Conservation (phyloP, 192 early-diverging fungal genomes). For the Cetraspora pellucida region DNA sequence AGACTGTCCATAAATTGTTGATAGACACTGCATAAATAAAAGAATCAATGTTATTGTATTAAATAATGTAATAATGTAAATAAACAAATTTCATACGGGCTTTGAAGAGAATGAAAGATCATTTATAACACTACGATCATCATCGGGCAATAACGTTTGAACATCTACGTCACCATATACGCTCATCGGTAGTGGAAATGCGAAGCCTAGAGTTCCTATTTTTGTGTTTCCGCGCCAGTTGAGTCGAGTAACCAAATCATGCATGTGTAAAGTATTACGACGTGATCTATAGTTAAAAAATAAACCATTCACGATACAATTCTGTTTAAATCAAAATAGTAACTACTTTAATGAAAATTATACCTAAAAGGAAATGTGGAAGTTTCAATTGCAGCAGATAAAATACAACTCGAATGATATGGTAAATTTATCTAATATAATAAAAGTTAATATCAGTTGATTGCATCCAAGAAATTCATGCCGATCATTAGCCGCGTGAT, state of each 20-base stretch:
- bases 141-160: not conserved
- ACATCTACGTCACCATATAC: constrained; percentile 32
- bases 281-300: constrained; percentile 35
- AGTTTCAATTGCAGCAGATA: constrained; percentile 57
- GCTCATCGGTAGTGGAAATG: constrained; percentile 42
- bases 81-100: not conserved
- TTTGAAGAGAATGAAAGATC: too few relatives aligned
- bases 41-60: not conserved
- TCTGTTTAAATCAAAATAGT: not conserved
- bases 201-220: constrained; percentile 41
- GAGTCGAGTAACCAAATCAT: constrained; percentile 40
- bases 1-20: constrained; percentile 24
- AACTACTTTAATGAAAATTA: not conserved
- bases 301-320: not conserved
- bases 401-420: constrained; percentile 60
- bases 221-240: constrained; percentile 53
- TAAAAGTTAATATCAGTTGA: not conserved
- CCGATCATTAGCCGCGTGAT: too few relatives aligned
- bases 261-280: constrained; percentile 34
- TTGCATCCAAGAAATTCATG: too few relatives aligned
- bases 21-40: not conserved
- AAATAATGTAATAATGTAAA: not conserved
- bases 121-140: not conserved
- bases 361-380: constrained; percentile 49
- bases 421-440: constrained; percentile 36